Conservation (phyloP, 2,329 filamentous ascomycete species). For the Fonsecaea pedrosoi region DNA sequence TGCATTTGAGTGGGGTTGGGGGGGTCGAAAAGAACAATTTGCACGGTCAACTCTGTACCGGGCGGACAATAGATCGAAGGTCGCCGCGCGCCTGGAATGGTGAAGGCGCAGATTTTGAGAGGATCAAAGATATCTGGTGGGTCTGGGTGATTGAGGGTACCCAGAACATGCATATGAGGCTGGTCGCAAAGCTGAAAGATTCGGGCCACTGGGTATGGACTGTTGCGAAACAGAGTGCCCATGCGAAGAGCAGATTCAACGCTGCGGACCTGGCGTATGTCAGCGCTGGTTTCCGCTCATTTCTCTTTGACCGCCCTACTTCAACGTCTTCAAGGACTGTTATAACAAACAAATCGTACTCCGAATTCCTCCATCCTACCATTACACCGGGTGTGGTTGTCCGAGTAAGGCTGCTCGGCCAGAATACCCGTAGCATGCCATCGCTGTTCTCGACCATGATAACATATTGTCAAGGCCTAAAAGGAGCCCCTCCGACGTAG, state of each 20-base stretch:
- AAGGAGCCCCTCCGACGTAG: constrained; percentile 93
- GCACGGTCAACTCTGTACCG: constrained; percentile 73
- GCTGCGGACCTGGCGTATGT: constrained; percentile 65
- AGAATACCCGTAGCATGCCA: constrained; percentile 98
- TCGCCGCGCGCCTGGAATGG: constrained; percentile 58
- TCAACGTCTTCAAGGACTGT: constrained; percentile 90
- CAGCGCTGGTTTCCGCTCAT: not conserved
- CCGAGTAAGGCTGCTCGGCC: constrained; percentile 83
- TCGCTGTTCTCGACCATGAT: constrained; percentile 69
- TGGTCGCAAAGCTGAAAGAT: constrained; percentile 87
- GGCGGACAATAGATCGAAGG: constrained; percentile 74
- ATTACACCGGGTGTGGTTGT: constrained; percentile 80
- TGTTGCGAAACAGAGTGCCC: constrained; percentile 82
- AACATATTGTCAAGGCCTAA: constrained; percentile 64
- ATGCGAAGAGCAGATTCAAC: constrained; percentile 88
- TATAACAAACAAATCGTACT: constrained; percentile 86
- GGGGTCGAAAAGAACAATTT: constrained; percentile 87
- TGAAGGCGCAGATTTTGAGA: constrained; percentile 70
- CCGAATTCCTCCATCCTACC: constrained; percentile 94
- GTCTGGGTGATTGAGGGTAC: constrained; percentile 71
- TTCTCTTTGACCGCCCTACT: constrained; percentile 57
- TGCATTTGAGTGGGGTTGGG: constrained; percentile 90
- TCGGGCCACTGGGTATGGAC: constrained; percentile 76
- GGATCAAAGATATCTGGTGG: constrained; percentile 63
- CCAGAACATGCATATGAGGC: constrained; percentile 82